Conservation (phyloP, 176 grass and related monocot species). For the Zizania latifolia region DNA sequence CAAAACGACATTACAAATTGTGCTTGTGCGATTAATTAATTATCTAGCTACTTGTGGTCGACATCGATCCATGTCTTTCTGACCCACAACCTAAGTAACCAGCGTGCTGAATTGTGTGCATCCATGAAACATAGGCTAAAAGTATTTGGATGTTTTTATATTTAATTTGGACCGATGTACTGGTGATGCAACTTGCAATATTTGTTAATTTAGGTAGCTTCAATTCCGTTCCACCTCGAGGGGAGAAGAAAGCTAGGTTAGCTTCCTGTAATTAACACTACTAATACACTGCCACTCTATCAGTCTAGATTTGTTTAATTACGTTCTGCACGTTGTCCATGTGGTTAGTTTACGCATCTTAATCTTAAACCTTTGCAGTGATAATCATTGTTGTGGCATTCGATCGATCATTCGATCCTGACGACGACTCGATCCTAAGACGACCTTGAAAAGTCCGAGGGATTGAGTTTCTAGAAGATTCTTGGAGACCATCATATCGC, state of each 20-base stretch:
- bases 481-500: constrained; percentile 11
- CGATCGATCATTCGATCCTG: background rate
- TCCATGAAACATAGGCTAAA: background rate
- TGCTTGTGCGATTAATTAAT: background rate
- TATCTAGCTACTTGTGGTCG: background rate
- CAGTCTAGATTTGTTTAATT: background rate
- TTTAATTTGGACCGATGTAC: no score
- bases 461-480: constrained; percentile 18
- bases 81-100: background rate
- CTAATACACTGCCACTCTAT: no score
- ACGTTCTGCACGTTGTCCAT: constrained; percentile 4
- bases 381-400: background rate
- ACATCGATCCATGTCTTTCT: background rate
- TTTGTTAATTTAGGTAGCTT: background rate
- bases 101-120: no score
- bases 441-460: constrained; percentile 16
- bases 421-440: background rate
- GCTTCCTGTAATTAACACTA: background rate
- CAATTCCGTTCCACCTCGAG: background rate
- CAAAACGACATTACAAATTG: background rate
- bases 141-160: no score
- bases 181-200: no score
- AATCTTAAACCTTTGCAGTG: background rate
- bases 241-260: background rate
- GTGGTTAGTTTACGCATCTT: background rate